phyloP scores from a whole-genome alignment of 345 rosid genomes.

The Pugionium cornutum region DNA sequence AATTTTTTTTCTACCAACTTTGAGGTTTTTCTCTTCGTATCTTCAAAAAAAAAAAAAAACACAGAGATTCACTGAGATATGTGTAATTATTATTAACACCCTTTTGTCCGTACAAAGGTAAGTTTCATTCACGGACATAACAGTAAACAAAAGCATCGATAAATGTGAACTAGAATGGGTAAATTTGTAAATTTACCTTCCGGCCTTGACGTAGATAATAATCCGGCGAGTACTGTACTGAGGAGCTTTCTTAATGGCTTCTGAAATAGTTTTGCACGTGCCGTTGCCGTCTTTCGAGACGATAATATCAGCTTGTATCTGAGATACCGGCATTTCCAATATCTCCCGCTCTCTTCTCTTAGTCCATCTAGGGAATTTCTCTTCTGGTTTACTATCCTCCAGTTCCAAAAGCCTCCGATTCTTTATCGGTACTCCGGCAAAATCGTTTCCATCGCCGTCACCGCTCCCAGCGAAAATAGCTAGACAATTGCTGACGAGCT shows the following conservation, averaged over 20 bases:
- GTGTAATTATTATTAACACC: constrained; percentile 14
- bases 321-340: constrained; percentile 53
- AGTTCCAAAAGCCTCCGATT: constrained; percentile 43
- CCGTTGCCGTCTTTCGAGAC: constrained; percentile 90
- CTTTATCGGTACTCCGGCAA: constrained; percentile 87
- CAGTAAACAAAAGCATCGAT: neutral
- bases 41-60: constrained; percentile 41
- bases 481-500: constrained; percentile 85
- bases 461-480: constrained; percentile 63
- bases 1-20: constrained; percentile 85
- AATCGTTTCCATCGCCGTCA: constrained; percentile 43
- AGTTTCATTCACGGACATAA: constrained; percentile 17
- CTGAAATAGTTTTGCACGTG: constrained; percentile 72
- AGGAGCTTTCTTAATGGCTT: constrained; percentile 91
- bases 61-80: constrained; percentile 18
- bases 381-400: constrained; percentile 11
- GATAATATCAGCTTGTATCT: constrained; percentile 75
- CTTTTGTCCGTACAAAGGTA: neutral
- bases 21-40: constrained; percentile 77
- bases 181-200: constrained; percentile 56
- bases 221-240: constrained; percentile 66
- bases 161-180: neutral
- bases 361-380: constrained; percentile 66
- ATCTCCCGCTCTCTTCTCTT: constrained; percentile 60
- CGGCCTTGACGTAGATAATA: constrained; percentile 87